A percentile compares a stretch with the other conserved stretches of the same genome.
phyloP scores from a whole-genome alignment of 495 filamentous ascomycete genomes.

The Chaetomium tenue region DNA sequence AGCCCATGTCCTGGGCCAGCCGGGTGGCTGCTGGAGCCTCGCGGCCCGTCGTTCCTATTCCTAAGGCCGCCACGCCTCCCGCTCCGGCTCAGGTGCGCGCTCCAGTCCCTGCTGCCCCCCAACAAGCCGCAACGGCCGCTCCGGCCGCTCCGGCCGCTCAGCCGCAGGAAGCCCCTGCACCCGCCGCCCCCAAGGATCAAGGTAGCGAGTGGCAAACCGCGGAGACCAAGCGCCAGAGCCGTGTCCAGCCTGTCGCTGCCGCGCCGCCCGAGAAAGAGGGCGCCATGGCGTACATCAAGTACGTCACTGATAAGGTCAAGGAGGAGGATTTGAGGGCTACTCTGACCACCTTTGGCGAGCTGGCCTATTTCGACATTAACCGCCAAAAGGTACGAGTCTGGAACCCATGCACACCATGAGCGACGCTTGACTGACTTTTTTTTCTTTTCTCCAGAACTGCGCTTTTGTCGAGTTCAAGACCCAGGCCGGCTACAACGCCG shows the following conservation, averaged over 20 bases:
- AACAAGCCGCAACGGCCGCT: slow-evolving; percentile 43
- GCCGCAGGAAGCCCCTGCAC: slow-evolving; percentile 32
- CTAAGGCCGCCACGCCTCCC: slow-evolving; percentile 47
- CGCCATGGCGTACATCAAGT: slow-evolving; percentile 85
- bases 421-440: slow-evolving; percentile 28
- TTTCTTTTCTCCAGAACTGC: slow-evolving; percentile 68
- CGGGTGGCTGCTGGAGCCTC: slow-evolving; percentile 54
- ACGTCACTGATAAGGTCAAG: slow-evolving; percentile 81
- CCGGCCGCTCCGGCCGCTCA: slow-evolving; percentile 37
- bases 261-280: slow-evolving; percentile 60
- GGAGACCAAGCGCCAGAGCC: slow-evolving; percentile 76
- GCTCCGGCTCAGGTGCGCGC: slow-evolving; percentile 36
- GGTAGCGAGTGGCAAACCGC: slow-evolving; percentile 76
- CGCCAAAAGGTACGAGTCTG: slow-evolving; percentile 70
- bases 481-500: slow-evolving; percentile 71
- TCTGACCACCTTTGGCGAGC: slow-evolving; percentile 69
- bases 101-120: slow-evolving; percentile 31
- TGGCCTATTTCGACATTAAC: slow-evolving; percentile 86
- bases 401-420: neutral
- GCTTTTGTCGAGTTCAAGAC: slow-evolving; percentile 93
- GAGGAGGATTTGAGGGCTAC: slow-evolving; percentile 62
- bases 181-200: slow-evolving; percentile 44
- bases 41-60: slow-evolving; percentile 45
- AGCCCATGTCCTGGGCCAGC: slow-evolving; percentile 88
- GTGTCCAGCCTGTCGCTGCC: slow-evolving; percentile 54